These are phyloP conservation scores for Colletotrichum horii DNA, from an alignment of 2,329 filamentous ascomycete species.

Conservation along the genomic window DNA sequence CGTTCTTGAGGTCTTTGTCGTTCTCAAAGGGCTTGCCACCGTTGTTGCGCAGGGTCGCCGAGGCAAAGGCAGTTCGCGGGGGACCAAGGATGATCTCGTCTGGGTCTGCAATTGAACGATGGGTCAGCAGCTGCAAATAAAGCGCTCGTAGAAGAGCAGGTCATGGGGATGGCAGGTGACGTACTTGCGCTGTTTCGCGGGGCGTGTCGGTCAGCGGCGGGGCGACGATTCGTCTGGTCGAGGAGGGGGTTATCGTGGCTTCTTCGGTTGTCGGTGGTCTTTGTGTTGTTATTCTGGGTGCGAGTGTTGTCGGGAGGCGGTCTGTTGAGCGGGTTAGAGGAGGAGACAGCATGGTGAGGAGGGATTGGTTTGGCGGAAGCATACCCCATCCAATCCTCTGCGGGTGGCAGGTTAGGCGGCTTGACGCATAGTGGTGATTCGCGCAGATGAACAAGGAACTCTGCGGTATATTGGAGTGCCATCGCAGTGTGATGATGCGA, in stretches of 20 bases:
- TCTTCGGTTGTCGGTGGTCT: conserved; percentile 49
- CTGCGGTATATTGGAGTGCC: conserved; percentile 74
- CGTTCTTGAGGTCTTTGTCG: conserved; percentile 58
- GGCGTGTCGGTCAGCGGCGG: conserved; percentile 57
- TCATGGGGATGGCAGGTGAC: conserved; percentile 29
- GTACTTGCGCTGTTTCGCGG: conserved; percentile 63
- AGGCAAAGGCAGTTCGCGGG: conserved; percentile 82
- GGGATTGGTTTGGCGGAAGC: conserved; percentile 29
- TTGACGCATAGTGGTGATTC: conserved; percentile 84
- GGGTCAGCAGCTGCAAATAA: conserved; percentile 31
- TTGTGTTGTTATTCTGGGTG: conserved; percentile 42
- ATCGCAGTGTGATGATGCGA: conserved; percentile 44
- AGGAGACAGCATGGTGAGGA: neutral
- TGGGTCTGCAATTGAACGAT: conserved; percentile 51
- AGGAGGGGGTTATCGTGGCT: conserved; percentile 48
- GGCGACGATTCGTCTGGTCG: conserved; percentile 57
- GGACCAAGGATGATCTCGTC: conserved; percentile 89
- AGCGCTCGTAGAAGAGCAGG: neutral
- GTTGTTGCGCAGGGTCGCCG: conserved; percentile 62
- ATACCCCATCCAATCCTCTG: conserved; percentile 97
- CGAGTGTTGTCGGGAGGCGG: conserved; percentile 51
- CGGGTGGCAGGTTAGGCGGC: conserved; percentile 78
- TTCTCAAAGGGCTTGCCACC: conserved; percentile 51
- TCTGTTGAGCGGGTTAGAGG: conserved; percentile 31
- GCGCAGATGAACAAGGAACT: conserved; percentile 77